Evolutionary conservation across 1,139 yeast species (phyloP), one percentile per base, ranked within the genome.

Genomic region (Saccharomycopsis hybrid): DNA sequence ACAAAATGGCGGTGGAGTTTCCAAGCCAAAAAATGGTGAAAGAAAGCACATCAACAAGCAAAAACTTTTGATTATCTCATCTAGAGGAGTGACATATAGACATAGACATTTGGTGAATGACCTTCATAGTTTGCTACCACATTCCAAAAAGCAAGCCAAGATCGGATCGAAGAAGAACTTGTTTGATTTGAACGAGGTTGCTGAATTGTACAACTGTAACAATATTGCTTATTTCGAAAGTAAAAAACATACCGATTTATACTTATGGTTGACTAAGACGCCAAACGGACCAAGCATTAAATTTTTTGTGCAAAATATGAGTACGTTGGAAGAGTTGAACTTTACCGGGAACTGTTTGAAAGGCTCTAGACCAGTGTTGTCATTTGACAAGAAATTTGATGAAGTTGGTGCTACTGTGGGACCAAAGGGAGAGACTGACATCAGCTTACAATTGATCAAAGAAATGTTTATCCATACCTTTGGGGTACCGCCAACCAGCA

Each of bases 241-340:
- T 53, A 82, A 97, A 72, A 92, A 94, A 70, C 97, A 92, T 68
- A 87, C 83, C 68, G 99, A 92, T 70, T 78, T 92, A 63, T 92
- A 94, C 67, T 69, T 92, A 66, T 92, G 97, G 97, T 68, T 92
- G 58, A 78, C 96, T 41, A 90, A 92, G 69, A 95, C 97, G 30
- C 98, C 98, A 46, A 92, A 92, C 65, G 99, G 99, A 1, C 99
- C 99, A 52, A 90, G 97, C 28, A 73, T 86, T 62, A 92, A 94
- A 69, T 90, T 92, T 67, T 95, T 85, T 65, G 77, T 92, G 55
- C 97, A 92, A 68, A 94, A 92, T 68, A 74, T 92, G 70, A 98
- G 94, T 68, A 92, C 97, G 41, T 82, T 89, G 74, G 96, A 90
- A 64, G 99, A 92, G 68, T 76, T 92, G 59, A 89, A 94, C 67